Evolutionary conservation across 23 red algal genomes (phyloP), one percentile per base, ranked within the genome.

Genomic region (Gracilaria caudata): DNA sequence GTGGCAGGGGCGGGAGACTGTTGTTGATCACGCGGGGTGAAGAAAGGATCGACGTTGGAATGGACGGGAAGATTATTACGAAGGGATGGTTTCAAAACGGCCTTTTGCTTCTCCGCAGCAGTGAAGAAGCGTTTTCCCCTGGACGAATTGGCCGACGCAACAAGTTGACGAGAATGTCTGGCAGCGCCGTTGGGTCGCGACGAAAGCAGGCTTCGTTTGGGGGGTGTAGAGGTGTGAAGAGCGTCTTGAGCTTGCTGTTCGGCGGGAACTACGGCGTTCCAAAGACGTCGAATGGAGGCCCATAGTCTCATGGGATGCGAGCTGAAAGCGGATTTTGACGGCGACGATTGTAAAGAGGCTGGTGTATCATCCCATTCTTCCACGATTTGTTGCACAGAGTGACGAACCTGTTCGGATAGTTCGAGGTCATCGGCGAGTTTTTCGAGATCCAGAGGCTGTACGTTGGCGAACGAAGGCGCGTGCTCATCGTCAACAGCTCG

Each of bases 381-480:
- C 51, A 86, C 55, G 45, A 76, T 45, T 17, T 60, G 23, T 16
- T 68, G 82, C 24, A 86, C 65, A 1, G 64, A 74, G 51, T 70
- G 40, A 43, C 65, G 49, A 14, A 66, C 68, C 26, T 75, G 23
- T 28, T 86, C 82, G 23, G 82, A 86, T 11, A 86, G 68, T 43
- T 86, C 82, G 41, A 86, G 68, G 44, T 70, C 49, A 13, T 70
- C 63, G 34, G 82, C 82, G 17, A 86, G 82, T 8, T 56, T 25
- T 3, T 86, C 29, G 8, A 86, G 49, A 34, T 86, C 82, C 11
- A 86, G 82, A 26, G 82, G 82, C 82, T 86, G 64, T 8, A 86
- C 65, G 25, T 12, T 47, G 24, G 64, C 65, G 41, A 86, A 33
- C 47, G 82, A 86, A 11, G 70, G 70, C 20, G 70, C 39, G 40